phyloP scores from a whole-genome alignment of 768 basidiomycete genomes.

The Sistotremastrum suecicum region DNA sequence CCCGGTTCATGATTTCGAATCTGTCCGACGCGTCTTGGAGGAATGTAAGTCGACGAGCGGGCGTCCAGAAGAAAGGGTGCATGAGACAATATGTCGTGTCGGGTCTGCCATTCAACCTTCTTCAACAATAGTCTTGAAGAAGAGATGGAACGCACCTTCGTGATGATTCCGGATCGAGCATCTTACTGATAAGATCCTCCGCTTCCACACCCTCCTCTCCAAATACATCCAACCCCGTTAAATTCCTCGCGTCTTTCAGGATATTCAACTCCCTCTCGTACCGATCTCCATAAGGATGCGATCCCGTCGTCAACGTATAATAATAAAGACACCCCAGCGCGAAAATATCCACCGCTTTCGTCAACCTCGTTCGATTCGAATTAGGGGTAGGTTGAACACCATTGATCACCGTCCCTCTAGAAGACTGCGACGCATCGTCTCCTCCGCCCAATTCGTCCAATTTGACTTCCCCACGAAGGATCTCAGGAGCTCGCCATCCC shows the following conservation, averaged over 20 bases:
- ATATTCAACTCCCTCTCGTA: conserved; percentile 95
- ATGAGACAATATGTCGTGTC: conserved; percentile 76
- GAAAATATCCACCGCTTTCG: conserved; percentile 94
- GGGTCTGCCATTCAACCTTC: conserved; percentile 37
- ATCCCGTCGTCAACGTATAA: conserved; percentile 78
- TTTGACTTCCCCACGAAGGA: conserved; percentile 85
- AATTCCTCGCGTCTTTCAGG: conserved; percentile 57
- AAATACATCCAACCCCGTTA: conserved; percentile 61
- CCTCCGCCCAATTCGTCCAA: conserved; percentile 53
- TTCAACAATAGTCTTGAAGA: not conserved
- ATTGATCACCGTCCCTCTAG: conserved; percentile 40
- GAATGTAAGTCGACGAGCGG: conserved; percentile 74
- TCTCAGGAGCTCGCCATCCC: conserved; percentile 97
- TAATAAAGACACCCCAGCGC: conserved; percentile 93
- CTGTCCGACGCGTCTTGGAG: conserved; percentile 96
- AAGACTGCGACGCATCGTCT: conserved; percentile 54
- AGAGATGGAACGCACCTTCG: conserved; percentile 43
- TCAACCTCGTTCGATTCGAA: conserved; percentile 53
- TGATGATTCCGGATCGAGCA: conserved; percentile 68
- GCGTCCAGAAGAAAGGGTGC: conserved; percentile 97
- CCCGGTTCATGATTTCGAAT: conserved; percentile 95
- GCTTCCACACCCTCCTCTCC: conserved; percentile 95
- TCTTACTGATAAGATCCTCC: conserved; percentile 57
- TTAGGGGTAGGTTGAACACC: conserved; percentile 16
- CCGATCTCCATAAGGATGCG: conserved; percentile 87